A percentile compares a stretch with the other conserved stretches of the same genome.
Evolutionary conservation across 768 basidiomycete species (phyloP).

Genomic region (Neoboletus subvelutipes): DNA sequence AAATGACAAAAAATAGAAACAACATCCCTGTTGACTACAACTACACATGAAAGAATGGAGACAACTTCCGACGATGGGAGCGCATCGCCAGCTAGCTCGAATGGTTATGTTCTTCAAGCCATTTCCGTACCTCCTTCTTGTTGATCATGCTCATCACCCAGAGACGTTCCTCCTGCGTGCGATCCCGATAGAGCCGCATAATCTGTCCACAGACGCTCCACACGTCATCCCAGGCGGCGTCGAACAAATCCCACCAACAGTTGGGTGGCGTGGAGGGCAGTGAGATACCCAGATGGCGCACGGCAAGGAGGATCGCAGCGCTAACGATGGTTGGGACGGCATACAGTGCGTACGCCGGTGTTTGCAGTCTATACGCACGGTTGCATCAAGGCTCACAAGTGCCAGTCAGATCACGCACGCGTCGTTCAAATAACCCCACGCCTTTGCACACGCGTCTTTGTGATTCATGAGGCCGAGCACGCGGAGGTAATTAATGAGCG

Average conservation of each 20-base stretch:
- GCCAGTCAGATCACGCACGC: constrained; percentile 60
- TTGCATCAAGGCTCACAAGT: neutral
- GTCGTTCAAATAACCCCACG: constrained; percentile 97
- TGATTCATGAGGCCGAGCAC: constrained; percentile 82
- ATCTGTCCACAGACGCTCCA: constrained; percentile 83
- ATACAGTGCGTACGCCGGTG: constrained; percentile 88
- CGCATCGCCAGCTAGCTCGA: constrained; percentile 10
- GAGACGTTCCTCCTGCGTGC: constrained; percentile 44
- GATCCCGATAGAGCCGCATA: constrained; percentile 72
- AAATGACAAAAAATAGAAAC: neutral
- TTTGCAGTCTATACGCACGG: constrained; percentile 69
- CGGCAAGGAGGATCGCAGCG: constrained; percentile 81
- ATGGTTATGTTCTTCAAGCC: constrained; percentile 63
- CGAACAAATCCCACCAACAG: constrained; percentile 94
- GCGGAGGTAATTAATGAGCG: constrained; percentile 90
- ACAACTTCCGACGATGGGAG: neutral
- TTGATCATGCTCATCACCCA: constrained; percentile 57
- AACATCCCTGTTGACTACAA: neutral
- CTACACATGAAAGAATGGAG: neutral
- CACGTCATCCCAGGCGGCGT: constrained; percentile 86
- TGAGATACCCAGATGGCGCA: constrained; percentile 67
- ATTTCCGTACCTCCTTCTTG: constrained; percentile 78
- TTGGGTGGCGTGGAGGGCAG: constrained; percentile 70
- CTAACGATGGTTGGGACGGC: constrained; percentile 88
- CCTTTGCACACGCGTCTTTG: constrained; percentile 65